Conservation (phyloP, 805 yeast genomes). For the Zygoascus biomembranicola region DNA sequence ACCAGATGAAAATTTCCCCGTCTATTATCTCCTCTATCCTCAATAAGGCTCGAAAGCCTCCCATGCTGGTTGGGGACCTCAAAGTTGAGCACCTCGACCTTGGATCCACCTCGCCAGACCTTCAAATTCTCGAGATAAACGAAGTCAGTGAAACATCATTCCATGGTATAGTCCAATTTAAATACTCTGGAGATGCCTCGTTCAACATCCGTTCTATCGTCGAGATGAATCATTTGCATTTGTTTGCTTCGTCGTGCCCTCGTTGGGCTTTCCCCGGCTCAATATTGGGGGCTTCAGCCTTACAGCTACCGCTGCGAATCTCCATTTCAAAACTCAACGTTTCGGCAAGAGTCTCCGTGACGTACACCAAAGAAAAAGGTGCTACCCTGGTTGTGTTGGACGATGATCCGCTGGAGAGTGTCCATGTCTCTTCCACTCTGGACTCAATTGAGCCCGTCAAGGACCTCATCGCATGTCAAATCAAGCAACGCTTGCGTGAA, state of each 20-base stretch:
- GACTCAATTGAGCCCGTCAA: conserved; percentile 27
- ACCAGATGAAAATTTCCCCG: background rate
- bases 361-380: conserved; percentile 23
- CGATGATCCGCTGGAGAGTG: conserved; percentile 24
- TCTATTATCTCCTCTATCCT: conserved; percentile 13
- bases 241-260: conserved; percentile 8
- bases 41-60: conserved; percentile 26
- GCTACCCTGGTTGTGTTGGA: conserved; percentile 22
- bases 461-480: conserved; percentile 16
- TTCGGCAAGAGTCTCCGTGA: conserved; percentile 22
- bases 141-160: conserved; percentile 56
- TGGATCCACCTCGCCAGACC: conserved; percentile 65
- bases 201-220: conserved; percentile 63
- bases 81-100: conserved; percentile 47
- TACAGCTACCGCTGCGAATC: conserved; percentile 25
- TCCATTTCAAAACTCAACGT: conserved; percentile 16
- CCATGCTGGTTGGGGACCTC: conserved; percentile 35
- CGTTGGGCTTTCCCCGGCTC: conserved; percentile 21
- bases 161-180: conserved; percentile 55
- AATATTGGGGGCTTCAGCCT: conserved; percentile 18
- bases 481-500: conserved; percentile 20
- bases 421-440: conserved; percentile 23
- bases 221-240: conserved; percentile 65
- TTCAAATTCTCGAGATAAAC: conserved; percentile 70
- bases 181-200: conserved; percentile 66